Conservation (phyloP, 345 rosid species). For the Euphorbia lathyris region DNA sequence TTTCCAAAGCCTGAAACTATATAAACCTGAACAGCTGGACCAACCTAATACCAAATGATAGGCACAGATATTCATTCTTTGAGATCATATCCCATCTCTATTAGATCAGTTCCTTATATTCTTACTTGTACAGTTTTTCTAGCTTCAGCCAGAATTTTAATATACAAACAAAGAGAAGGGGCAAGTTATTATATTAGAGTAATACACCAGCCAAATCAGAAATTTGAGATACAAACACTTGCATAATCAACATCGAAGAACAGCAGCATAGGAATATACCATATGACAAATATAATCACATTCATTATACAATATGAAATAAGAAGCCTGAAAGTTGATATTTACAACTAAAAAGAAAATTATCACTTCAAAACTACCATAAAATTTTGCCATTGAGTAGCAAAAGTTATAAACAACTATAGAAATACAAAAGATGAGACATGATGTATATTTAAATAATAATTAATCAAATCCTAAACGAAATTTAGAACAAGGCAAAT, state of each 20-base stretch:
- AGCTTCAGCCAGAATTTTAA: not conserved
- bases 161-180: not conserved
- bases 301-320: not conserved
- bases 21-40: constrained; percentile 1
- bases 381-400: not conserved
- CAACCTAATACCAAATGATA: not conserved
- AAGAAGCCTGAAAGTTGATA: not conserved
- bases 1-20: not conserved
- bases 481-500: not conserved
- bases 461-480: not conserved
- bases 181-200: not conserved
- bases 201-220: not conserved
- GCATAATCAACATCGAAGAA: not conserved
- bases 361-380: not conserved
- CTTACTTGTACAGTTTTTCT: not conserved
- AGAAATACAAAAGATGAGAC: not conserved
- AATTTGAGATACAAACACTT: not conserved
- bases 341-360: not conserved
- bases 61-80: not conserved
- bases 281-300: too few relatives aligned
- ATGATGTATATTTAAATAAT: not conserved
- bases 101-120: not conserved
- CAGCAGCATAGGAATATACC: not conserved
- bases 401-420: not conserved
- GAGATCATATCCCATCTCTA: not conserved